Percentiles rank a stretch among this genome's conserved stretches.
Evolutionary conservation across 352 stramenopile species (phyloP).

Genomic region (Globisporangium spiculum): DNA sequence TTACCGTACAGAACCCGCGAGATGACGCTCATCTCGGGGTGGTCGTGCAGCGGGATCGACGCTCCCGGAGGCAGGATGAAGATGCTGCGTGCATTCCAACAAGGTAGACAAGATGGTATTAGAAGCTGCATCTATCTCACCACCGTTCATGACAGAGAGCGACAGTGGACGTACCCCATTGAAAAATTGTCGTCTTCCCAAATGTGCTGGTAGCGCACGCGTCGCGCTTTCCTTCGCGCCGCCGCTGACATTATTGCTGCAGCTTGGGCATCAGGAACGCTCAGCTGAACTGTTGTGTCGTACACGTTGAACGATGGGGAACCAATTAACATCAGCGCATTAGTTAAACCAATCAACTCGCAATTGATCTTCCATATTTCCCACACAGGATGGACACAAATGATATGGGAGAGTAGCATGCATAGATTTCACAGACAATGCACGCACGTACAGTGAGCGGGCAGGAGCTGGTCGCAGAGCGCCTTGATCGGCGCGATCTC

Average conservation of each 20-base stretch:
- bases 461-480: constrained; percentile 67
- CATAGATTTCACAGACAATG: not conserved
- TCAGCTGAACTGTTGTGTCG: constrained; percentile 44
- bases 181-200: constrained; percentile 78
- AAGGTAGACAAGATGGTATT: not conserved
- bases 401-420: no score
- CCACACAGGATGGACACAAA: not conserved
- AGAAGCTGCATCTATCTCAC: no score
- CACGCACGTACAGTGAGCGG: constrained; percentile 51
- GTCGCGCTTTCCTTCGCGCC: constrained; percentile 10
- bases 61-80: constrained; percentile 77
- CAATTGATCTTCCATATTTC: not conserved
- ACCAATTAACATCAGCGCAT: constrained; percentile 7
- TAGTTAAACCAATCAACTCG: not conserved
- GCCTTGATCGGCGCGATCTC: constrained; percentile 66
- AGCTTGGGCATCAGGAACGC: constrained; percentile 27
- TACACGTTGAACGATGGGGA: not conserved
- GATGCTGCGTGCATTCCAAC: constrained; percentile 37
- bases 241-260: constrained; percentile 4
- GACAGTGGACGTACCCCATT: constrained; percentile 46
- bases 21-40: constrained; percentile 84
- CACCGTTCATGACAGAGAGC: not conserved
- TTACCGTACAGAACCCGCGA: constrained; percentile 77
- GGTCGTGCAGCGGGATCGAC: constrained; percentile 76
- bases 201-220: constrained; percentile 76